Percentiles rank a stretch among this genome's conserved stretches.
Conservation (phyloP, 2,329 filamentous ascomycete genomes). For the Fusarium ambrosium region DNA sequence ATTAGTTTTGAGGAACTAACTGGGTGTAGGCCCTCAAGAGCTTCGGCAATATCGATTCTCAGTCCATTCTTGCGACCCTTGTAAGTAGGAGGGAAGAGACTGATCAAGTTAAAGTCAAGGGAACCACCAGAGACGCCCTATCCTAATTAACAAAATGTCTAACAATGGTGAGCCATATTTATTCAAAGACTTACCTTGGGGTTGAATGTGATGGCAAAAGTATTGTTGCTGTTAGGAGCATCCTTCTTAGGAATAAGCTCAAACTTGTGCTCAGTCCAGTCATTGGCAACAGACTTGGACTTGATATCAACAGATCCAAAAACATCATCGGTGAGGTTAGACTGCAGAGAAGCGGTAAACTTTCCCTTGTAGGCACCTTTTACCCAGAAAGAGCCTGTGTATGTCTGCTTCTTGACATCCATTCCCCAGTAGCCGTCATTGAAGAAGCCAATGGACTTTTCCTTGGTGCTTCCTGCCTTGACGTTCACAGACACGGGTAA, state of each 20-base stretch:
- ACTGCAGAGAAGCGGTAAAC: conserved; percentile 63
- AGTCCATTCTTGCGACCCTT: conserved; percentile 71
- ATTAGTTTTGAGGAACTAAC: conserved; percentile 45
- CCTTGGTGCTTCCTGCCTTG: conserved; percentile 44
- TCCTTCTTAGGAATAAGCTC: conserved; percentile 58
- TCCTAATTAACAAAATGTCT: neutral
- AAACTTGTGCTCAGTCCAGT: conserved; percentile 67
- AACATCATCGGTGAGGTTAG: conserved; percentile 58
- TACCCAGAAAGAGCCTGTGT: conserved; percentile 67
- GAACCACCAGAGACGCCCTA: conserved; percentile 55
- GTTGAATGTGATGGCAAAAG: conserved; percentile 68
- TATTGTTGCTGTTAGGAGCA: conserved; percentile 68
- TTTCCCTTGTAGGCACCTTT: conserved; percentile 62
- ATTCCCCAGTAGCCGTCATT: conserved; percentile 73
- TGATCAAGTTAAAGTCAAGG: conserved; percentile 70
- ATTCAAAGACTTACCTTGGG: conserved; percentile 34
- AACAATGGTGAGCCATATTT: accelerated
- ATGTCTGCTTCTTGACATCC: conserved; percentile 61
- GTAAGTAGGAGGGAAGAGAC: conserved; percentile 72
- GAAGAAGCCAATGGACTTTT: conserved; percentile 58
- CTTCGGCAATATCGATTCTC: conserved; percentile 66
- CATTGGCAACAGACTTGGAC: conserved; percentile 54
- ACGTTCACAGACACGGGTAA: conserved; percentile 67
- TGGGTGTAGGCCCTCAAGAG: conserved; percentile 65
- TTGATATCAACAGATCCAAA: conserved; percentile 63